Conservation (phyloP, 345 rosid species). For the Combretum micranthum region DNA sequence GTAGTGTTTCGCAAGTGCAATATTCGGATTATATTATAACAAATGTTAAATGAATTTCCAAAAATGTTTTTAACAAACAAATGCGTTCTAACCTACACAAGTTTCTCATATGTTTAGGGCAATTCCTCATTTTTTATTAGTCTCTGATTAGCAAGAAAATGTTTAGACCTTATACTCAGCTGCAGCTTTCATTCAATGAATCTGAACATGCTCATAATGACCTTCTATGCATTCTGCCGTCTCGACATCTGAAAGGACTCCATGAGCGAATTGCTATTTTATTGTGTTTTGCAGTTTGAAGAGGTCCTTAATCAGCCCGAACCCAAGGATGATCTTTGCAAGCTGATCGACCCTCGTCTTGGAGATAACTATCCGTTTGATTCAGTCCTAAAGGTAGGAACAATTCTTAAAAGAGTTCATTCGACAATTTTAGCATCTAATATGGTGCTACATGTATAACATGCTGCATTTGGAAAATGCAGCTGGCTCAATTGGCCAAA, state of each 20-base stretch:
- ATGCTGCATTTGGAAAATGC: slow-evolving; percentile 9
- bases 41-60: no score
- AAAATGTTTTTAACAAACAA: no score
- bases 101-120: no score
- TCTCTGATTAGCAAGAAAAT: no score
- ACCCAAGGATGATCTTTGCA: slow-evolving; percentile 46
- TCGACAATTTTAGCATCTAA: neutral
- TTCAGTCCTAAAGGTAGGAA: slow-evolving; percentile 59
- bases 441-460: no score
- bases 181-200: no score
- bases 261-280: neutral
- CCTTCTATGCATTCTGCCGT: neutral
- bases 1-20: no score
- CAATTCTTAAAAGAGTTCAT: neutral
- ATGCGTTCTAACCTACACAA: no score
- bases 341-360: slow-evolving; percentile 66
- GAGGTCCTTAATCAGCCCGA: slow-evolving; percentile 55
- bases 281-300: slow-evolving; percentile 48
- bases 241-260: neutral
- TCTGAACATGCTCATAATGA: no score
- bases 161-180: no score
- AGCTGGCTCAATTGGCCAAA: slow-evolving; percentile 88
- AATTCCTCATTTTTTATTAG: no score
- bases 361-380: slow-evolving; percentile 69
- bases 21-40: no score